Evolutionary conservation across 768 basidiomycete genomes (phyloP).

Genomic region (Coprinopsis strossmayeri): DNA sequence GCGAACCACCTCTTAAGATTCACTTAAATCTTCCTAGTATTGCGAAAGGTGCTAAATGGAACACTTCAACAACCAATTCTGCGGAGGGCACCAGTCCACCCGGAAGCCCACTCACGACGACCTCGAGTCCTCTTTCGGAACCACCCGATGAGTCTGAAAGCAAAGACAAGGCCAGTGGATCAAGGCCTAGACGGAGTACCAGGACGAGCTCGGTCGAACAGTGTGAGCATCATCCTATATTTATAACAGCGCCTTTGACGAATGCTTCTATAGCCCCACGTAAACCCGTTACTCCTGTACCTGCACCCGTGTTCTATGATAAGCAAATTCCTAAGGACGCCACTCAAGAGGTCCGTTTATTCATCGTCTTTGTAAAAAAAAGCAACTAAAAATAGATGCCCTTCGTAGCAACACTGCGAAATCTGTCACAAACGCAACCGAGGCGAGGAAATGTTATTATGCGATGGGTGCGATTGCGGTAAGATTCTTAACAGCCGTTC

Average conservation of each 20-base stretch:
- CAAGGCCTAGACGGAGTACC: conserved; percentile 44
- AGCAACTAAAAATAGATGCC: conserved; percentile 19
- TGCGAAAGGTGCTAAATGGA: conserved; percentile 34
- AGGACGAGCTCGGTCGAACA: conserved; percentile 50
- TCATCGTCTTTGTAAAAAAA: conserved; percentile 20
- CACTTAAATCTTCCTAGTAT: conserved; percentile 41
- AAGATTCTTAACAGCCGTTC: conserved; percentile 10
- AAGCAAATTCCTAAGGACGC: conserved; percentile 35
- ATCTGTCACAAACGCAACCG: conserved; percentile 86
- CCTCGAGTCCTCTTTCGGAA: conserved; percentile 75
- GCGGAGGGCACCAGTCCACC: conserved; percentile 53
- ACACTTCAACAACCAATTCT: conserved; percentile 22
- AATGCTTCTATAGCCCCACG: conserved; percentile 24
- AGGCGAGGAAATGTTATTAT: conserved; percentile 85
- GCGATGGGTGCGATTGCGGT: conserved; percentile 43
- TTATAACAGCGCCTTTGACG: conserved; percentile 5
- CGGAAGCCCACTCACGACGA: conserved; percentile 69
- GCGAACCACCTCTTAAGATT: conserved; percentile 44
- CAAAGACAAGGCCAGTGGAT: conserved; percentile 43
- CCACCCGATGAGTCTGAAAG: conserved; percentile 70
- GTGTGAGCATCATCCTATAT: conserved; percentile 21
- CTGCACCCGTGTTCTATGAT: conserved; percentile 44
- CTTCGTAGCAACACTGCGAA: conserved; percentile 76
- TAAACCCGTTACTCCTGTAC: conserved; percentile 30
- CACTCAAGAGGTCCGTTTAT: conserved; percentile 39